Percentiles rank a stretch among this genome's conserved stretches.
phyloP scores from a whole-genome alignment of 1,284 basidiomycete species.

The Exsudoporus floridanus region DNA sequence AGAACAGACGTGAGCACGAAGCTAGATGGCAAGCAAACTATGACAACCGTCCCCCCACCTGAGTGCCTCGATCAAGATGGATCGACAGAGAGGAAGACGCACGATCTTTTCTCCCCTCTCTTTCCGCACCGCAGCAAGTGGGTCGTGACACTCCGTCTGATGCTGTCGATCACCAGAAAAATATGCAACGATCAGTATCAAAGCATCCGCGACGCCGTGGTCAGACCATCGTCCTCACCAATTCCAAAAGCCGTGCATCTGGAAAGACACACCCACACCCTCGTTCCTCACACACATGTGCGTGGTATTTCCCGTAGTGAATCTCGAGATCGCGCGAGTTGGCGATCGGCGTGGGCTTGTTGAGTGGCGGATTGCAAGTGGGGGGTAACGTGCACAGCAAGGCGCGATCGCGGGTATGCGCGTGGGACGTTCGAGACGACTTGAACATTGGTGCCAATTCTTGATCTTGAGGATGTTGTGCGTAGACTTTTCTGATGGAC shows the following conservation, averaged over 20 bases:
- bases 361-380: conserved; percentile 66
- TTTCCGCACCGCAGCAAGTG: conserved; percentile 67
- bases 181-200: background rate
- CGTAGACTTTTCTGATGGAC: background rate
- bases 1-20: conserved; percentile 65
- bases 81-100: conserved; percentile 35
- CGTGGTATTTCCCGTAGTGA: conserved; percentile 82
- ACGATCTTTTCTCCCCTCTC: conserved; percentile 89
- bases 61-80: background rate
- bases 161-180: conserved; percentile 50
- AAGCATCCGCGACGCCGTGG: background rate
- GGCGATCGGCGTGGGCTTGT: conserved; percentile 55
- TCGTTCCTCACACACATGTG: conserved; percentile 71
- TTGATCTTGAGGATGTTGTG: conserved; percentile 15
- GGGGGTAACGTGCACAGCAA: conserved; percentile 78
- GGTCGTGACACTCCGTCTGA: conserved; percentile 85
- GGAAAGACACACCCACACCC: conserved; percentile 85
- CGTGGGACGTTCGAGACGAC: conserved; percentile 22
- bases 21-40: conserved; percentile 83
- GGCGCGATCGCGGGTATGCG: conserved; percentile 29
- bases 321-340: conserved; percentile 68
- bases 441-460: conserved; percentile 27
- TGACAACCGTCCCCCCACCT: background rate
- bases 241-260: conserved; percentile 68
- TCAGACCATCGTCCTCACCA: conserved; percentile 52